phyloP scores from a whole-genome alignment of 345 rosid species.

The Turritis glabra region DNA sequence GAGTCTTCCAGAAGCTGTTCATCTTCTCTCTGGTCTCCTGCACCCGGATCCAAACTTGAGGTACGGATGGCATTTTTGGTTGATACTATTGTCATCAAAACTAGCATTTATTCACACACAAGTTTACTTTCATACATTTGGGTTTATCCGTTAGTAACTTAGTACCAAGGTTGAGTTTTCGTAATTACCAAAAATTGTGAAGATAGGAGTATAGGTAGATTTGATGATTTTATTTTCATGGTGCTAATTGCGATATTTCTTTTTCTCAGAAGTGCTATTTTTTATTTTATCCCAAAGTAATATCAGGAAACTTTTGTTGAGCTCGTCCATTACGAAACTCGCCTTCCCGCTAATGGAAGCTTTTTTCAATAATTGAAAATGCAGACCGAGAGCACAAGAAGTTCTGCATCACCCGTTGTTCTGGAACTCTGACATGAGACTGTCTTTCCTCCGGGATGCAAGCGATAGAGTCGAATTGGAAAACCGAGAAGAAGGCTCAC shows the following conservation, averaged over 20 bases:
- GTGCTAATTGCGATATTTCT: too few species aligned
- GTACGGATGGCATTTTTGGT: constrained; percentile 27
- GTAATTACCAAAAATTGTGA: background rate
- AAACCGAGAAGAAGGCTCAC: constrained; percentile 55
- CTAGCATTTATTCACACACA: background rate
- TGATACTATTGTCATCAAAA: background rate
- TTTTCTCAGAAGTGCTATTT: background rate
- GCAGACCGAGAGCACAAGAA: constrained; percentile 58
- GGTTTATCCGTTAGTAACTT: background rate
- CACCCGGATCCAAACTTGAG: constrained; percentile 55
- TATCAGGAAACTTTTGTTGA: background rate
- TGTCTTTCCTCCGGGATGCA: constrained; percentile 71
- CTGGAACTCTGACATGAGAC: constrained; percentile 66
- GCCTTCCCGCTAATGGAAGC: background rate
- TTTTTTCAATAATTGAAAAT: constrained; percentile 11
- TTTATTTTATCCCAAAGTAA: background rate
- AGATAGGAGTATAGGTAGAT: background rate
- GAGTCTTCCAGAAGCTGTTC: constrained; percentile 64
- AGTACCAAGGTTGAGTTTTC: background rate
- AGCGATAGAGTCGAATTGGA: constrained; percentile 71
- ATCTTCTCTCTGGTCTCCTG: constrained; percentile 62
- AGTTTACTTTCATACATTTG: background rate
- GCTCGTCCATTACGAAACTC: background rate
- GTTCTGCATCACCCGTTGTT: constrained; percentile 66
- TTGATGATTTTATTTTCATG: too few species aligned